Conservation (phyloP, 768 basidiomycete genomes). For the Mycena alexandri region DNA sequence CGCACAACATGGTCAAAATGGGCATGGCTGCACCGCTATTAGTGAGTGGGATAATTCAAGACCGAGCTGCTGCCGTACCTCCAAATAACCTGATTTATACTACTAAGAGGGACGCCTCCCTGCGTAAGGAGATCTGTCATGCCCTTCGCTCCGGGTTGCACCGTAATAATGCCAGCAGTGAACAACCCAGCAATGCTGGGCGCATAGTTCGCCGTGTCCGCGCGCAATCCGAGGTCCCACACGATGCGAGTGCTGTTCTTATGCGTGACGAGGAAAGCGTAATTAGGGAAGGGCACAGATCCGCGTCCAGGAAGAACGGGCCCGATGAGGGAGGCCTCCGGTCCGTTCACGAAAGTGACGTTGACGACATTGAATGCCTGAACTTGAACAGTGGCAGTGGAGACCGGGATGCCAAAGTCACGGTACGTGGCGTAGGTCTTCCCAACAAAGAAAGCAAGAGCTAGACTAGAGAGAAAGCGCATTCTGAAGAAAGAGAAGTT, state of each 20-base stretch:
- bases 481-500: not conserved
- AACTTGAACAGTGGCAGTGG: constrained; percentile 24
- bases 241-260: constrained; percentile 6
- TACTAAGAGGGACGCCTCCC: constrained; percentile 21
- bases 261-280: constrained; percentile 26
- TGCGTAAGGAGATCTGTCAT: constrained; percentile 15
- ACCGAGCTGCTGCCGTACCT: constrained; percentile 2
- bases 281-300: not conserved
- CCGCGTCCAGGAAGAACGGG: constrained; percentile 4
- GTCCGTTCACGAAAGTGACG: not conserved
- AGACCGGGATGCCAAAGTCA: constrained; percentile 23
- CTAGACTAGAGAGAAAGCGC: constrained; percentile 13
- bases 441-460: constrained; percentile 1
- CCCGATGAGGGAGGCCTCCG: not conserved
- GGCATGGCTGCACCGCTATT: constrained; percentile 3
- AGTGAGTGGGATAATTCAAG: too few species aligned
- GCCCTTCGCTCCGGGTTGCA: not conserved
- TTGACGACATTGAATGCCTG: constrained; percentile 23
- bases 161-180: not conserved
- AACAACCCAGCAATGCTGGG: constrained; percentile 15
- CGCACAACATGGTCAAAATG: constrained; percentile 27
- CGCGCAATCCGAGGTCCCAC: constrained; percentile 30
- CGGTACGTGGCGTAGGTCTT: not conserved
- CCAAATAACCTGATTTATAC: constrained; percentile 28
- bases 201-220: constrained; percentile 19